Conservation (phyloP, 2,329 filamentous ascomycete genomes). For the Fusarium tuaranense region DNA sequence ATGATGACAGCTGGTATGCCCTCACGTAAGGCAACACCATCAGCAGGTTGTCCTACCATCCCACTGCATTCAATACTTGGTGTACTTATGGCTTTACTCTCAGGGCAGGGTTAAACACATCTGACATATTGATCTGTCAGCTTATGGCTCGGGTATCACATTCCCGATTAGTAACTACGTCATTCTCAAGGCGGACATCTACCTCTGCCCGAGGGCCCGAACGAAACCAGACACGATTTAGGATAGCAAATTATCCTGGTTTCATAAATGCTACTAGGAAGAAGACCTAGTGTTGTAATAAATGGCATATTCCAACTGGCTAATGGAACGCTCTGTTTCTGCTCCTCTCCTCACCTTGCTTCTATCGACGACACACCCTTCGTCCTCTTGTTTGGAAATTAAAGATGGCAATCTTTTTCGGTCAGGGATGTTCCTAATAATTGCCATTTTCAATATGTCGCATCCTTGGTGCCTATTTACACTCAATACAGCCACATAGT, state of each 20-base stretch:
- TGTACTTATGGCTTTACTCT: not conserved
- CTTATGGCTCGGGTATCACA: not conserved
- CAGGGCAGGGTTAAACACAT: not conserved
- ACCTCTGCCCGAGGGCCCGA: not conserved
- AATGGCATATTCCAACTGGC: too few relatives aligned
- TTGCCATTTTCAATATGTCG: too few relatives aligned
- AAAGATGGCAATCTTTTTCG: too few relatives aligned
- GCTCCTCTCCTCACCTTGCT: too few relatives aligned
- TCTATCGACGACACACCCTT: too few relatives aligned
- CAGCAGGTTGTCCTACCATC: not conserved
- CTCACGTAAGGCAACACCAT: not conserved
- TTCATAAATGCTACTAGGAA: too few relatives aligned
- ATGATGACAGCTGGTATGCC: not conserved
- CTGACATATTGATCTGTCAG: not conserved
- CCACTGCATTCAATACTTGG: not conserved
- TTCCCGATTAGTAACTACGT: not conserved
- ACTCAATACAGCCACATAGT: too few relatives aligned
- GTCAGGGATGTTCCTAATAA: too few relatives aligned
- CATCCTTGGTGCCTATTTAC: too few relatives aligned
- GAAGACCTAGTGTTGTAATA: too few relatives aligned
- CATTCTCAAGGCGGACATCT: not conserved
- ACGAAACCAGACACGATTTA: not conserved
- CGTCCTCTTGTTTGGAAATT: too few relatives aligned
- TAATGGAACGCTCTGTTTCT: too few relatives aligned
- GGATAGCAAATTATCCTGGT: not conserved